Percentiles rank a stretch among this genome's conserved stretches.
Conservation (phyloP, 2,329 filamentous ascomycete genomes). For the Tolypocladium ophioglossoides region DNA sequence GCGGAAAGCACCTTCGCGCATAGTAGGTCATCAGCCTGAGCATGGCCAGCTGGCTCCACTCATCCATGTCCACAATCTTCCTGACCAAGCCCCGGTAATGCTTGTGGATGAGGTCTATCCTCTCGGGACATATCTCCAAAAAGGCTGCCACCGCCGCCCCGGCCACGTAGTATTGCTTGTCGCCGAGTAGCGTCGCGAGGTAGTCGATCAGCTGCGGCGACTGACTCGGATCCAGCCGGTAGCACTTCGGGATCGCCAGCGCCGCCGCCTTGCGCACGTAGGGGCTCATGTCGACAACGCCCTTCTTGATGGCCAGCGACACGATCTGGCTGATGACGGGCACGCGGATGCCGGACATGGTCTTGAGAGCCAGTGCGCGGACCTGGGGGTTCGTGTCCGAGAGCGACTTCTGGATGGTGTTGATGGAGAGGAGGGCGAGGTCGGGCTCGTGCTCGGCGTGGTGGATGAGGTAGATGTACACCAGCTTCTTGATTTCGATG, state of each 20-base stretch:
- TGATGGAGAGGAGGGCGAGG: slow-evolving; percentile 90
- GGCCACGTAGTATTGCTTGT: slow-evolving; percentile 94
- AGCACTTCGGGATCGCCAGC: slow-evolving; percentile 90
- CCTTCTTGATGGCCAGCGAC: slow-evolving; percentile 88
- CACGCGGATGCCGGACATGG: slow-evolving; percentile 96
- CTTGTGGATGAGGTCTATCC: slow-evolving; percentile 79
- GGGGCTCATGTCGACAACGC: slow-evolving; percentile 86
- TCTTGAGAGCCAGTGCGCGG: slow-evolving; percentile 82
- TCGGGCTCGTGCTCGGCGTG: slow-evolving; percentile 96
- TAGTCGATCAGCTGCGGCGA: slow-evolving; percentile 79
- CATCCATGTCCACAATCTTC: slow-evolving; percentile 97
- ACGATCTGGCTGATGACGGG: slow-evolving; percentile 98
- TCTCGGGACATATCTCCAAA: slow-evolving; percentile 77
- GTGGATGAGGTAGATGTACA: slow-evolving; percentile 95
- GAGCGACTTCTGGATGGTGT: slow-evolving; percentile 96
- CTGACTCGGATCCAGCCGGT: slow-evolving; percentile 77
- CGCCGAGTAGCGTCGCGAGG: slow-evolving; percentile 65
- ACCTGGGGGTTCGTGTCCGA: slow-evolving; percentile 87
- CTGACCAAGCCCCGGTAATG: slow-evolving; percentile 78
- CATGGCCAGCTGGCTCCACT: slow-evolving; percentile 88
- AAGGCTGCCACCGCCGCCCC: slow-evolving; percentile 87
- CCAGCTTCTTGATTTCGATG: slow-evolving; percentile 92
- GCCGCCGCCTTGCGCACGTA: slow-evolving; percentile 88
- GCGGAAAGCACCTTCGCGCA: slow-evolving; percentile 77
- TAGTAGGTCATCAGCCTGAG: slow-evolving; percentile 76